phyloP scores from a whole-genome alignment of 225 moss, liverwort and hornwort genomes.

The Pleurozium schreberi region DNA sequence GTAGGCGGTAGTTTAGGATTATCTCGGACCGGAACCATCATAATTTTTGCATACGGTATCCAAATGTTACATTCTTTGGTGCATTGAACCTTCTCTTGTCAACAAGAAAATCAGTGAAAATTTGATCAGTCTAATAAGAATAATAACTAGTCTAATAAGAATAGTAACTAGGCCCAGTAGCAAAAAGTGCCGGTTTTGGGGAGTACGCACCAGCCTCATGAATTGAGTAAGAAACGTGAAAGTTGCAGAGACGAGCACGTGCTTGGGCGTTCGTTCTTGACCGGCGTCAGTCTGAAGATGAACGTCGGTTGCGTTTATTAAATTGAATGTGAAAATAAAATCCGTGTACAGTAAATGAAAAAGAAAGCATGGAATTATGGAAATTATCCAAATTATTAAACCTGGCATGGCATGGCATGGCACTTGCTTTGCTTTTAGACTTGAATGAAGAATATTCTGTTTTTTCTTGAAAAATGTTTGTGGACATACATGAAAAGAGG shows the following conservation, averaged over 20 bases:
- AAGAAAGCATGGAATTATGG: too few relatives aligned
- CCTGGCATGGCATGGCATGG: too few relatives aligned
- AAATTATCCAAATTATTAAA: too few relatives aligned
- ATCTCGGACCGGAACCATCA: too few relatives aligned
- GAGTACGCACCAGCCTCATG: background rate
- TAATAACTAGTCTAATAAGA: too few relatives aligned
- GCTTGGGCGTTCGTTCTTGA: background rate
- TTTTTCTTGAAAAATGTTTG: background rate
- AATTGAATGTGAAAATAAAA: too few relatives aligned
- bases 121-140: background rate
- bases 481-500: background rate
- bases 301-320: background rate
- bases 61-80: background rate
- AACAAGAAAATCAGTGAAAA: background rate
- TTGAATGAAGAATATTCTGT: background rate
- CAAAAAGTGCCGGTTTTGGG: background rate
- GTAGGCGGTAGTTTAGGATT: too few relatives aligned
- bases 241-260: background rate
- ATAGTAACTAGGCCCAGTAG: background rate
- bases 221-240: background rate
- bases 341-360: too few relatives aligned
- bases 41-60: background rate
- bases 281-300: background rate
- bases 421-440: background rate
- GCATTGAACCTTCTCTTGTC: background rate